Conservation (phyloP, 2,329 filamentous ascomycete genomes). For the Plenodomus lindquistii region DNA sequence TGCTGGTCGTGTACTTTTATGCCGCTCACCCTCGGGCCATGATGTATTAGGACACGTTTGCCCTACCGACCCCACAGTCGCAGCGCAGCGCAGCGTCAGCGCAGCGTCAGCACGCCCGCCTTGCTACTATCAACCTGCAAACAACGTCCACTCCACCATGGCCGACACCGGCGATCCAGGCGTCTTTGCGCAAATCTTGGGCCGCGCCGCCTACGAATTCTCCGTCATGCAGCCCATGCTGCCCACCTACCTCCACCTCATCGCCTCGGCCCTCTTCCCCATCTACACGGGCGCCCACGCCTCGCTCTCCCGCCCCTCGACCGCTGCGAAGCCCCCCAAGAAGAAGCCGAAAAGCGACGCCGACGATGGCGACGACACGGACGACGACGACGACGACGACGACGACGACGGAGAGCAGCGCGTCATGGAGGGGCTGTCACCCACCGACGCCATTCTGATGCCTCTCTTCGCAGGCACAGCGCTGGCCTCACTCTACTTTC, state of each 20-base stretch:
- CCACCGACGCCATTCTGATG: slow-evolving; percentile 81
- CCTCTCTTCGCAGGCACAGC: slow-evolving; percentile 75
- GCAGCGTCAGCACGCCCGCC: background rate
- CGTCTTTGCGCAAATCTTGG: slow-evolving; percentile 32
- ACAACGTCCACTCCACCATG: slow-evolving; percentile 26
- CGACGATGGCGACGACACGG: slow-evolving; percentile 37
- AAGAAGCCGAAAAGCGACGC: slow-evolving; percentile 52
- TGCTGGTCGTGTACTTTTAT: no score
- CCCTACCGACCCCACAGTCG: background rate
- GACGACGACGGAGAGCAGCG: slow-evolving; percentile 58
- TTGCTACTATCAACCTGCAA: background rate
- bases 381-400: slow-evolving; percentile 56
- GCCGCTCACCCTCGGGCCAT: no score
- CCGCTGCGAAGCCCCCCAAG: slow-evolving; percentile 67
- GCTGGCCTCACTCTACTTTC: slow-evolving; percentile 77
- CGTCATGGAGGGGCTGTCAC: slow-evolving; percentile 69
- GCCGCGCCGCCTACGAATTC: slow-evolving; percentile 50
- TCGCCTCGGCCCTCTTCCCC: slow-evolving; percentile 73
- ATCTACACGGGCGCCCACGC: slow-evolving; percentile 86
- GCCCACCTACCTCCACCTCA: slow-evolving; percentile 63
- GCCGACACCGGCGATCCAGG: slow-evolving; percentile 35
- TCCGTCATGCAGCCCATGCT: slow-evolving; percentile 47
- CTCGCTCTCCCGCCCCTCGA: slow-evolving; percentile 80
- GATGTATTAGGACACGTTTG: background rate
- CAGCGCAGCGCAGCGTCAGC: background rate